Conservation (phyloP, 441 rosid genomes). For the Arabidopsis hybrid region DNA sequence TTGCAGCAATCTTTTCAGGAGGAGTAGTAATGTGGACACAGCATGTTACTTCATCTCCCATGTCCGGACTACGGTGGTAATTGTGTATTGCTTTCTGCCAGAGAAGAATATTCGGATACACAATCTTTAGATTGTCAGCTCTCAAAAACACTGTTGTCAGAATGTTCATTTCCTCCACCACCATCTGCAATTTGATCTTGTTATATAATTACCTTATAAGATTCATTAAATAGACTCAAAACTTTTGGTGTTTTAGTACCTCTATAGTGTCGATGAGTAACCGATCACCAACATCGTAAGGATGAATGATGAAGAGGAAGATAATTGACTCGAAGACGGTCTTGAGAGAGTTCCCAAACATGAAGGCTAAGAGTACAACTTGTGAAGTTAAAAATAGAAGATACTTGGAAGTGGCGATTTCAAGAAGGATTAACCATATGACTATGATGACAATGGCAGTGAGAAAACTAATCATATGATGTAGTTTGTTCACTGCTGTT, state of each 20-base stretch:
- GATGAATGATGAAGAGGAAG: slow-evolving; percentile 73
- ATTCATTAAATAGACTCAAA: slow-evolving; percentile 13
- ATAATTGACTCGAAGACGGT: slow-evolving; percentile 68
- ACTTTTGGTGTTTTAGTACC: slow-evolving; percentile 45
- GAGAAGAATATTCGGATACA: slow-evolving; percentile 66
- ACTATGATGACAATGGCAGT: slow-evolving; percentile 50
- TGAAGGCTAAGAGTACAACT: slow-evolving; percentile 62
- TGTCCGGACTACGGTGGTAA: slow-evolving; percentile 74
- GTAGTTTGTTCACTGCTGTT: slow-evolving; percentile 77
- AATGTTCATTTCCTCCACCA: slow-evolving; percentile 85
- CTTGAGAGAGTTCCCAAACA: slow-evolving; percentile 78
- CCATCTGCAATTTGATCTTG: slow-evolving; percentile 48
- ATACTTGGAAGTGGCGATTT: slow-evolving; percentile 60
- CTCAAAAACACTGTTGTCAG: slow-evolving; percentile 68
- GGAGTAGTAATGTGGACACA: slow-evolving; percentile 68
- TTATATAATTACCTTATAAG: not conserved
- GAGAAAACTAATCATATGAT: slow-evolving; percentile 54
- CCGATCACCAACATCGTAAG: slow-evolving; percentile 78
- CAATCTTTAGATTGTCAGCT: slow-evolving; percentile 66
- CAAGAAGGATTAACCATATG: slow-evolving; percentile 69
- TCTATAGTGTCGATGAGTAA: slow-evolving; percentile 69
- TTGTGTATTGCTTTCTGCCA: slow-evolving; percentile 63
- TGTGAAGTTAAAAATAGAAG: slow-evolving; percentile 69
- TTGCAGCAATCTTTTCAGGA: slow-evolving; percentile 59
- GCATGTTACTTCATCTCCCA: slow-evolving; percentile 71